Evolutionary conservation across 345 rosid genomes (phyloP).

Genomic region (Cardiospermum halicacabum): DNA sequence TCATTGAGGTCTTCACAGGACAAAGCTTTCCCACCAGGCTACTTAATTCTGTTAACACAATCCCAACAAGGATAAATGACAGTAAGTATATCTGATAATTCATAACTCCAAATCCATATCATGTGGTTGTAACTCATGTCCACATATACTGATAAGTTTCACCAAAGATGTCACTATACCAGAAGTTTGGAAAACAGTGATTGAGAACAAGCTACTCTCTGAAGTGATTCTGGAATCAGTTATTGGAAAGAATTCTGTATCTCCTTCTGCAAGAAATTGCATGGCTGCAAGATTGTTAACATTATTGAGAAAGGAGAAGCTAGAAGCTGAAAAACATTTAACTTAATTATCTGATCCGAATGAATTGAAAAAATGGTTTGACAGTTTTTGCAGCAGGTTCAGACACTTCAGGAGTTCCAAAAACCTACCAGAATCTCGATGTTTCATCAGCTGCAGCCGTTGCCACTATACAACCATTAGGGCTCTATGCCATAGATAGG

Average conservation of each 20-base stretch:
- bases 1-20: conserved; percentile 54
- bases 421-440: too few species aligned
- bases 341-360: too few species aligned
- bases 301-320: conserved; percentile 23
- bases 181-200: conserved; percentile 35
- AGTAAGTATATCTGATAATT: conserved; percentile 26
- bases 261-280: conserved; percentile 50
- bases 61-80: conserved; percentile 49
- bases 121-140: too few species aligned
- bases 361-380: too few species aligned
- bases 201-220: conserved; percentile 60
- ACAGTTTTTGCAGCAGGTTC: too few species aligned
- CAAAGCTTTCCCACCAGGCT: conserved; percentile 55
- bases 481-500: too few species aligned
- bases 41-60: conserved; percentile 68
- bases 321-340: neutral
- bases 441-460: too few species aligned
- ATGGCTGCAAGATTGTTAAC: conserved; percentile 50
- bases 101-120: too few species aligned
- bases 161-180: conserved; percentile 57
- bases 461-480: too few species aligned
- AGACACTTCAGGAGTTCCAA: too few species aligned
- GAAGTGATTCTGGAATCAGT: conserved; percentile 69
- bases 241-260: conserved; percentile 72
- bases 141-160: conserved; percentile 47